phyloP scores from a whole-genome alignment of 306 rosid species.

The Rubus idaeus region DNA sequence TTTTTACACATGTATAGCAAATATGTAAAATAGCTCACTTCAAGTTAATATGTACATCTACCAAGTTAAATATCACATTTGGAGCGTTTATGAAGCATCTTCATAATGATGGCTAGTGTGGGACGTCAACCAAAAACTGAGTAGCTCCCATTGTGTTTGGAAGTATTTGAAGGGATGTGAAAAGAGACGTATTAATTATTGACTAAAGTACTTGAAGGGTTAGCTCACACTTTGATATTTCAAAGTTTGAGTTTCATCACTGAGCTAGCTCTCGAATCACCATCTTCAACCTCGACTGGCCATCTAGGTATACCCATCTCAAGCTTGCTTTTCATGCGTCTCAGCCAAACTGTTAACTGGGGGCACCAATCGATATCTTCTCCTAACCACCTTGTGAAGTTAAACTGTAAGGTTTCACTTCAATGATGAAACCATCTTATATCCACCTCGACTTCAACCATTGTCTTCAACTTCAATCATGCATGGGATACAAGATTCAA shows the following conservation, averaged over 20 bases:
- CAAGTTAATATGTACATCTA: neutral
- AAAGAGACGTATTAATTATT: neutral
- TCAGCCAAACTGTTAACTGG: neutral
- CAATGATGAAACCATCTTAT: too few species aligned
- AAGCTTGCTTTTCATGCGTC: neutral
- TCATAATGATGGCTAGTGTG: neutral
- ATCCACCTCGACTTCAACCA: too few species aligned
- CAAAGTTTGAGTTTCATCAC: neutral
- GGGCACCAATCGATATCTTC: neutral
- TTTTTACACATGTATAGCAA: neutral
- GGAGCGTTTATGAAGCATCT: neutral
- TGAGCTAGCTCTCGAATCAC: neutral
- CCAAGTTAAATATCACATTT: neutral
- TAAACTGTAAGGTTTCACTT: too few species aligned
- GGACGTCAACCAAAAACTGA: neutral
- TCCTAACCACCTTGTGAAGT: neutral
- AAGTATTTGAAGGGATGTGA: neutral
- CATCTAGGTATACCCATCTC: neutral
- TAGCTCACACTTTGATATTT: neutral
- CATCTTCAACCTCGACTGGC: neutral
- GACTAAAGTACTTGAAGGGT: neutral
- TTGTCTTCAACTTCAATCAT: neutral
- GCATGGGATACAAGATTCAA: neutral
- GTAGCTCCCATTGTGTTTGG: neutral
- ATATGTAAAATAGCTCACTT: constrained; percentile 2